These are phyloP conservation scores for Stagonosporopsis vannaccii DNA, from an alignment of 2,329 filamentous ascomycete species.

Conservation along the genomic window DNA sequence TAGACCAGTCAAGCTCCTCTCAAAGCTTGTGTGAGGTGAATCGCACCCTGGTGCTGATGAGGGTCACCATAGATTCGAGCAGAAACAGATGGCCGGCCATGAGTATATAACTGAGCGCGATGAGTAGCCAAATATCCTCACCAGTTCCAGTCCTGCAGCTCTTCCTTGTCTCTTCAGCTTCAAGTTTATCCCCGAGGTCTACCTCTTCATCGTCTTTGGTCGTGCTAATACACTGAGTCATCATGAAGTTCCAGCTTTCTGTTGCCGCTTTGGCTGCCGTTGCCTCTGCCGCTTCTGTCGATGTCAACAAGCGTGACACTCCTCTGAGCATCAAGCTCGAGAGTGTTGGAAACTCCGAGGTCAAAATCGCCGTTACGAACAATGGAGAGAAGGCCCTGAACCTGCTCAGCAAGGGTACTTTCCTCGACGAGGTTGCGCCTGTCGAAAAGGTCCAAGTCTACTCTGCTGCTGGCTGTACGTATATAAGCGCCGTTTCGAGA, in stretches of 20 bases:
- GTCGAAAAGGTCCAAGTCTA: constrained; percentile 63
- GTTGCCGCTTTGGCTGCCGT: constrained; percentile 38
- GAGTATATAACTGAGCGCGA: constrained; percentile 33
- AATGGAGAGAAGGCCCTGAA: constrained; percentile 59
- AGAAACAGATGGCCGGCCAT: not conserved
- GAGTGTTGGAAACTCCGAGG: constrained; percentile 59
- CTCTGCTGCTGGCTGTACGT: constrained; percentile 53
- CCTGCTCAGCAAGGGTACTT: constrained; percentile 62
- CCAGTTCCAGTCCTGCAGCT: constrained; percentile 31
- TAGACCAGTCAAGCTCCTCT: constrained; percentile 34
- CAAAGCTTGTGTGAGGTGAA: constrained; percentile 25
- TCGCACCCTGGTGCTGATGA: constrained; percentile 1
- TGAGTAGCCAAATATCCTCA: constrained; percentile 19
- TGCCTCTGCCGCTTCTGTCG: constrained; percentile 37
- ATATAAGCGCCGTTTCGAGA: not conserved
- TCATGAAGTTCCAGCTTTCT: constrained; percentile 42
- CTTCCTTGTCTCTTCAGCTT: constrained; percentile 18
- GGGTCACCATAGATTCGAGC: not conserved
- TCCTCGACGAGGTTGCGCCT: constrained; percentile 58
- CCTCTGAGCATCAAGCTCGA: constrained; percentile 51
- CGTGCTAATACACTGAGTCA: constrained; percentile 21
- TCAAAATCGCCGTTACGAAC: constrained; percentile 64
- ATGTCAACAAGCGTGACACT: constrained; percentile 47
- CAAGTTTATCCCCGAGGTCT: constrained; percentile 14
- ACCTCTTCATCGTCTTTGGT: constrained; percentile 9